A percentile compares a stretch with the other conserved stretches of the same genome.
These are phyloP conservation scores for Polytrichum commune DNA, from an alignment of 225 moss, liverwort and hornwort species.

Conservation along the genomic window DNA sequence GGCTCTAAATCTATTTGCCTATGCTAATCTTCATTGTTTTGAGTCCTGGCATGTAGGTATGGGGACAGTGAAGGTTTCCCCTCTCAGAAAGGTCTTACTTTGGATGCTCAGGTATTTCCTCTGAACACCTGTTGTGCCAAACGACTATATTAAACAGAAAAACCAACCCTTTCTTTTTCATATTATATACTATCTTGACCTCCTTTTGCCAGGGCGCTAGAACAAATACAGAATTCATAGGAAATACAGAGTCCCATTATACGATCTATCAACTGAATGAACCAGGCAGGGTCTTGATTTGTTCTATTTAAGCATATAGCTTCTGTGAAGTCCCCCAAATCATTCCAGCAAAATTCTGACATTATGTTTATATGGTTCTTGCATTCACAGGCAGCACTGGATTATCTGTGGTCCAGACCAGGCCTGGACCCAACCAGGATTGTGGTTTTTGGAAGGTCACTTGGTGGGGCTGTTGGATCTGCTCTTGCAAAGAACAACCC, in stretches of 20 bases:
- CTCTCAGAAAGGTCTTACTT: conserved; percentile 74
- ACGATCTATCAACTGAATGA: too few relatives aligned
- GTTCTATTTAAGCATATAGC: too few relatives aligned
- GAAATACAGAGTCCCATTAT: too few relatives aligned
- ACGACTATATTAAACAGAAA: too few relatives aligned
- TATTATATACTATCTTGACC: too few relatives aligned
- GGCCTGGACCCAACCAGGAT: conserved; percentile 70
- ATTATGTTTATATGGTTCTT: neutral
- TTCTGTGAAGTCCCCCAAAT: too few relatives aligned
- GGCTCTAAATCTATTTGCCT: neutral
- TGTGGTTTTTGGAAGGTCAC: conserved; percentile 90
- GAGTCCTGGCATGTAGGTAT: conserved; percentile 46
- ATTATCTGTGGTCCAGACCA: conserved; percentile 51
- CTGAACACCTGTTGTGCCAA: too few relatives aligned
- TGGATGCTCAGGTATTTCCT: conserved; percentile 74
- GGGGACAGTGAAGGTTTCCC: conserved; percentile 81
- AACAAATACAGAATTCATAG: too few relatives aligned
- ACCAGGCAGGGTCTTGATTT: too few relatives aligned
- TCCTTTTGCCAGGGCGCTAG: too few relatives aligned
- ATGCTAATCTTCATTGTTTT: neutral
- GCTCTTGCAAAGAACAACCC: conserved; percentile 79
- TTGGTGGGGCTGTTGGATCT: conserved; percentile 90
- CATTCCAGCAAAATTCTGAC: too few relatives aligned
- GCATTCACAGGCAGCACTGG: conserved; percentile 71
- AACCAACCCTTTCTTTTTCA: too few relatives aligned